Conservation (phyloP, 2,329 filamentous ascomycete species). For the Malbranchea cinnamomea region DNA sequence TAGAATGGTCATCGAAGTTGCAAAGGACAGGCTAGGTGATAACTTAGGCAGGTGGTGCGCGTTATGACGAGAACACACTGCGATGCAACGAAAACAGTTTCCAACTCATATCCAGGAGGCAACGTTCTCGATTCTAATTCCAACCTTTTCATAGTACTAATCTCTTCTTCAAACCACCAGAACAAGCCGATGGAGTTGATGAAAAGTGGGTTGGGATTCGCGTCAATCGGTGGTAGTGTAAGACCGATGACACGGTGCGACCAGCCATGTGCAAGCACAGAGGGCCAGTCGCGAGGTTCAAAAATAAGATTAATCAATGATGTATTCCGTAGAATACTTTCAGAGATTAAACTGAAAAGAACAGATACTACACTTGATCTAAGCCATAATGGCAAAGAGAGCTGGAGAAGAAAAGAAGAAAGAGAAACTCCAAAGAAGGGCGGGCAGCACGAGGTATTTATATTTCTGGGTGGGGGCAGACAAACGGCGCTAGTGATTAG, state of each 20-base stretch:
- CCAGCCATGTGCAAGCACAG: constrained; percentile 57
- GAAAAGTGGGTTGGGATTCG: constrained; percentile 47
- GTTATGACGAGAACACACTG: constrained; percentile 9
- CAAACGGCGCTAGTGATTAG: constrained; percentile 11
- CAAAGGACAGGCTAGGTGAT: constrained; percentile 24
- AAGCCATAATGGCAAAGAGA: constrained; percentile 47
- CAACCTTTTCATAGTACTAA: constrained; percentile 4
- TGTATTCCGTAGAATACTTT: constrained; percentile 59
- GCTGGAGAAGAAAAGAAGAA: constrained; percentile 32
- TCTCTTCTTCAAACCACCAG: constrained; percentile 44
- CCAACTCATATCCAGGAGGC: neutral
- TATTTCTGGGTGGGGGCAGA: constrained; percentile 11
- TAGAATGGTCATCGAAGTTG: constrained; percentile 20
- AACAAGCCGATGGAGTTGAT: constrained; percentile 39
- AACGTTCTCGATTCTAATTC: neutral
- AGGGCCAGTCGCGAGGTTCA: constrained; percentile 39
- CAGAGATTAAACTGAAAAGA: constrained; percentile 97
- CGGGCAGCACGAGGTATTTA: constrained; percentile 17
- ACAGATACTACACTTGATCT: constrained; percentile 95
- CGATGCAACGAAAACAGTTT: neutral
- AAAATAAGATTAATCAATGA: constrained; percentile 77
- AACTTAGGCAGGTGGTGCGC: constrained; percentile 24
- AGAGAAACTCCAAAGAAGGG: constrained; percentile 18
- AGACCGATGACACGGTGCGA: constrained; percentile 59
- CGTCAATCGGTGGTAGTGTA: constrained; percentile 61